phyloP scores from a whole-genome alignment of 306 rosid genomes.

The Malus fusca region DNA sequence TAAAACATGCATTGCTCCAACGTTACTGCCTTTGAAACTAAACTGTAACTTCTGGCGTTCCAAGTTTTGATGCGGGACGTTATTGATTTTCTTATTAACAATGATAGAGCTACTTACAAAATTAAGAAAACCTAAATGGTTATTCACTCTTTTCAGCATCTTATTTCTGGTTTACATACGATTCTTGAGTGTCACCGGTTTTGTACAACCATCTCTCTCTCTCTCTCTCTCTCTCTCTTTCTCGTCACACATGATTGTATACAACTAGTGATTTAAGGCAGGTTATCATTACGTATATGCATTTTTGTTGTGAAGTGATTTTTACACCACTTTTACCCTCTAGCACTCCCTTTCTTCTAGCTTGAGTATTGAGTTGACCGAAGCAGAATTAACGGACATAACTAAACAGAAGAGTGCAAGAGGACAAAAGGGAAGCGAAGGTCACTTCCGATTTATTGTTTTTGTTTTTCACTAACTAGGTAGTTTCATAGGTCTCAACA shows the following conservation, averaged over 20 bases:
- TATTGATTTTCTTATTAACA: background rate
- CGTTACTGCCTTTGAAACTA: slow-evolving; percentile 5
- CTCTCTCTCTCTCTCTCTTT: too few species aligned
- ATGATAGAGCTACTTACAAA: background rate
- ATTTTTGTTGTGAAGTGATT: too few species aligned
- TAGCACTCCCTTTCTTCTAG: background rate
- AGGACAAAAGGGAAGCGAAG: background rate
- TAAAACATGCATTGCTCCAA: slow-evolving; percentile 2
- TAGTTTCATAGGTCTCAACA: too few species aligned
- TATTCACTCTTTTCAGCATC: background rate
- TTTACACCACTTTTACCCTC: background rate
- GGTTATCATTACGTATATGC: too few species aligned
- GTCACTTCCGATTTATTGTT: background rate
- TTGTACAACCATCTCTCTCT: too few species aligned
- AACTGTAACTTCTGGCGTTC: slow-evolving; percentile 8
- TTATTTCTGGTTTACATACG: background rate
- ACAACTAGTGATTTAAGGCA: background rate
- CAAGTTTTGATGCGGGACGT: slow-evolving; percentile 18
- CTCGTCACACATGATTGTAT: background rate
- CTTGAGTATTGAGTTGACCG: background rate
- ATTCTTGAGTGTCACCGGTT: too few species aligned
- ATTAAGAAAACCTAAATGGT: background rate
- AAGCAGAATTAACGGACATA: background rate
- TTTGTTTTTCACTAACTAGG: too few species aligned
- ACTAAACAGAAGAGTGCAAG: background rate